A percentile compares a stretch with the other conserved stretches of the same genome.
These are phyloP conservation scores for Wakefieldia striispora DNA, from an alignment of 768 basidiomycete genomes.

Conservation along the genomic window DNA sequence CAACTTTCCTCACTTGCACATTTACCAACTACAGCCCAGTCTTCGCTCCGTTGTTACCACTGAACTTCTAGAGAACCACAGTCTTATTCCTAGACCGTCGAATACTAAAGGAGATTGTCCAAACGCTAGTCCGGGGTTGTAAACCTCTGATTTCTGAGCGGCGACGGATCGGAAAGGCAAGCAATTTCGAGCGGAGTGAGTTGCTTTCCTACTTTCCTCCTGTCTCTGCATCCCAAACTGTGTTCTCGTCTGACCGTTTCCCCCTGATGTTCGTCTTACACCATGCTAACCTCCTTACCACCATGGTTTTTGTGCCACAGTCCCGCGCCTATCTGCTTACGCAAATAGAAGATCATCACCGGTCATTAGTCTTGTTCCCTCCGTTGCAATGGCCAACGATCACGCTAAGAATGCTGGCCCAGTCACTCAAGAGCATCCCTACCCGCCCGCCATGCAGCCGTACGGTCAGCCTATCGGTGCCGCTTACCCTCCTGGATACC, in stretches of 20 bases:
- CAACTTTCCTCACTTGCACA: conserved; percentile 25
- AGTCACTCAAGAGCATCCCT: conserved; percentile 34
- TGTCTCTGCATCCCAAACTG: background rate
- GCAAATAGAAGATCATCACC: conserved; percentile 29
- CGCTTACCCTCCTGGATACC: conserved; percentile 32
- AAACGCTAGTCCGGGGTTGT: conserved; percentile 13
- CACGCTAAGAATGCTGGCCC: conserved; percentile 34
- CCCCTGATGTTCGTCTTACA: background rate
- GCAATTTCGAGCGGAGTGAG: conserved; percentile 40
- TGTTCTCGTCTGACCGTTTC: conserved; percentile 3
- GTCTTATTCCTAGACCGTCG: conserved; percentile 3
- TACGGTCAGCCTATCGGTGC: conserved; percentile 28
- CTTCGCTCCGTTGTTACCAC: conserved; percentile 4
- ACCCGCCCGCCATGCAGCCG: conserved; percentile 28
- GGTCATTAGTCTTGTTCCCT: conserved; percentile 27
- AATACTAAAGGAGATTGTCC: conserved; percentile 8
- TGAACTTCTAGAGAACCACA: conserved; percentile 11
- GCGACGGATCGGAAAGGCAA: conserved; percentile 36
- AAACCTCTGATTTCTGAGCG: conserved; percentile 32
- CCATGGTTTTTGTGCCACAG: conserved; percentile 20
- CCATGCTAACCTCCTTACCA: conserved; percentile 9
- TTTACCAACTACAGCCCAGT: conserved; percentile 25
- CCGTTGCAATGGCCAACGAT: conserved; percentile 30
- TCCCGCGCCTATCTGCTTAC: conserved; percentile 32
- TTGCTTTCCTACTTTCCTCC: conserved; percentile 9